Evolutionary conservation across 306 rosid genomes (phyloP).

Genomic region (Styphnolobium japonicum): DNA sequence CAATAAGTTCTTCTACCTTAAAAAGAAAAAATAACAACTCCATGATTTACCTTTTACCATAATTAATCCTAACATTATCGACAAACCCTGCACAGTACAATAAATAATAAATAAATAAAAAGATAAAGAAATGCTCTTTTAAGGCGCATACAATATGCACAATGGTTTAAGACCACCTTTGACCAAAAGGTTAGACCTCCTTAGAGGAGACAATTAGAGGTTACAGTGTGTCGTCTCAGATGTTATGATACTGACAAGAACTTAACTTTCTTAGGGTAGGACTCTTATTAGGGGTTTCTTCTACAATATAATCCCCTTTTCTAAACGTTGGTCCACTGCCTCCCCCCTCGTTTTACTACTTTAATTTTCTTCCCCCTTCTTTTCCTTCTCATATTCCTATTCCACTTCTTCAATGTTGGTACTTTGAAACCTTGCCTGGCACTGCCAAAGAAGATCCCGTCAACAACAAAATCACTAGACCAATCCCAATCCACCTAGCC

Average conservation of each 20-base stretch:
- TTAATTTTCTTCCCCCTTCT: slow-evolving; percentile 24
- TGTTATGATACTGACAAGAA: slow-evolving; percentile 57
- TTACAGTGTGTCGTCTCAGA: slow-evolving; percentile 60
- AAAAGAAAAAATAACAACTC: no score
- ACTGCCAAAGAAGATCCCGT: slow-evolving; percentile 50
- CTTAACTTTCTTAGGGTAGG: slow-evolving; percentile 44
- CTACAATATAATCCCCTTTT: slow-evolving; percentile 34
- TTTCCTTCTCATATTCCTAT: slow-evolving; percentile 12
- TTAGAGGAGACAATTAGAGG: slow-evolving; percentile 77
- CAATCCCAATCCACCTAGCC: slow-evolving; percentile 43
- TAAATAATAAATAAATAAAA: slow-evolving; percentile 22
- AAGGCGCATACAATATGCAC: slow-evolving; percentile 19
- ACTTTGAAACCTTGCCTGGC: slow-evolving; percentile 45
- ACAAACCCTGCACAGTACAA: slow-evolving; percentile 4
- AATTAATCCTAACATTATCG: not conserved
- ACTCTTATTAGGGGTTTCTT: slow-evolving; percentile 44
- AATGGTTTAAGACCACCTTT: slow-evolving; percentile 36
- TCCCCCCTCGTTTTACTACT: slow-evolving; percentile 34
- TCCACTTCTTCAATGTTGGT: slow-evolving; percentile 19
- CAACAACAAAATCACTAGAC: slow-evolving; percentile 66
- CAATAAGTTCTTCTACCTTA: no score
- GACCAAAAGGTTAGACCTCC: slow-evolving; percentile 55
- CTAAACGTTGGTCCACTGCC: slow-evolving; percentile 49
- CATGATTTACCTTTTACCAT: not conserved
- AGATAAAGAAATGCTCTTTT: slow-evolving; percentile 25